Evolutionary conservation across 345 rosid genomes (phyloP), one percentile per base, ranked within the genome.

Genomic region (Euphorbia peplus): DNA sequence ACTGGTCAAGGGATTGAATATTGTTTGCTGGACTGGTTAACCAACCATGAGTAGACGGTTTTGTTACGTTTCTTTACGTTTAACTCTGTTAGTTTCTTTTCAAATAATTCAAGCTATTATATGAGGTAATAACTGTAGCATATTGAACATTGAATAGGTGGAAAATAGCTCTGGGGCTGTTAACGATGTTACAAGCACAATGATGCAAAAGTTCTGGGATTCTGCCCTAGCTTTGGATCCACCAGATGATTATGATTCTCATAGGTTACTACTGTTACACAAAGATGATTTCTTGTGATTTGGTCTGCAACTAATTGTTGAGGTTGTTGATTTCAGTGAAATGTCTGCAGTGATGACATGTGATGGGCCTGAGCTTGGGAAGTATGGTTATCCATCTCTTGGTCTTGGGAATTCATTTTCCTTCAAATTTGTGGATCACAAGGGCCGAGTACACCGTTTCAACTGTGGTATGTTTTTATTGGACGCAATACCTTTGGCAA

Each of bases 151-250:
- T 71, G 41, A 58, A 67, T 2, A 90, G 96, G 98, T 92, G 52
- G 99, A 95, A 73, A 88, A 73, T 75, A 74, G 95, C 76, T 81
- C 96, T 26, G 98, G 96, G 70, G 87, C 92, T 75, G 98, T 84
- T 72, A 92, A 86, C 79, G 99, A 89, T 42, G 80, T 90, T 82
- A 84, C 97, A n/a, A 92, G 75, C 75, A 86, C 99, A 39, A 90
- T 95, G 96, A 90, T 92, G 99, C 99, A 95, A 73, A 95, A 90
- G 70, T 95, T 95, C 66, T 95, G 98, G 99, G 99, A 95, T 74
- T 92, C 98, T 26, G 89, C 97, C 15, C 92, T 95, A 79, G 84
- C 97, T 16, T 83, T 92, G 73, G 99, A 95, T 37, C 93, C 98
- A 22, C 83, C 88, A 24, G 97, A 90, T 71, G 97, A 92, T 77